A percentile compares a stretch with the other conserved stretches of the same genome.
Conservation (phyloP, 768 basidiomycete species). For the Phaeotremella fagi region DNA sequence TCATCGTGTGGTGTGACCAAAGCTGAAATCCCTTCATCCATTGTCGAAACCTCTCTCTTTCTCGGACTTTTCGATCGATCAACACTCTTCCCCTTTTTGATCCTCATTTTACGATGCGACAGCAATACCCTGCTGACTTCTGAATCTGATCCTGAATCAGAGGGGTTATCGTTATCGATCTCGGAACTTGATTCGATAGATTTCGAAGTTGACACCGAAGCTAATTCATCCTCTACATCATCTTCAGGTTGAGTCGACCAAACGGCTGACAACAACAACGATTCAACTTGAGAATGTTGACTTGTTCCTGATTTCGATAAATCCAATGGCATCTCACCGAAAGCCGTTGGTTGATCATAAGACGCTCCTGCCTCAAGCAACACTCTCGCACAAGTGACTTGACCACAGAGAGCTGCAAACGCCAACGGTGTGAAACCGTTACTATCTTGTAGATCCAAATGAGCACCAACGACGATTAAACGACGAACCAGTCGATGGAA, state of each 20-base stretch:
- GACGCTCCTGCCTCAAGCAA: constrained; percentile 79
- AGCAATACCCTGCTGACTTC: constrained; percentile 2
- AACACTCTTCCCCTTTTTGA: constrained; percentile 7
- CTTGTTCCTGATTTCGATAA: constrained; percentile 47
- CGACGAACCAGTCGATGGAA: constrained; percentile 66
- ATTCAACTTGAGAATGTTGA: constrained; percentile 48
- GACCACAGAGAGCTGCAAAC: constrained; percentile 68
- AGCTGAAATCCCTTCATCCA: not conserved
- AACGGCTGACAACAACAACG: constrained; percentile 39
- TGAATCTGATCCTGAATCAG: constrained; percentile 25
- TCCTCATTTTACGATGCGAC: constrained; percentile 2
- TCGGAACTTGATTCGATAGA: constrained; percentile 19
- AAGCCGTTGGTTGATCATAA: constrained; percentile 43
- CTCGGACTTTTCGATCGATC: too few species aligned
- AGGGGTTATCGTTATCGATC: constrained; percentile 43
- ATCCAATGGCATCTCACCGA: constrained; percentile 49
- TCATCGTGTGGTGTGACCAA: constrained; percentile 20
- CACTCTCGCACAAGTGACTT: constrained; percentile 60
- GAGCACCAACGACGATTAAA: constrained; percentile 66
- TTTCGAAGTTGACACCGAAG: not conserved
- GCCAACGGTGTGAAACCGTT: constrained; percentile 89
- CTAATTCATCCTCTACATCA: constrained; percentile 2
- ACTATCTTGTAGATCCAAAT: constrained; percentile 76
- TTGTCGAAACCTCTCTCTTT: not conserved
- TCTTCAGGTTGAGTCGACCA: constrained; percentile 28